phyloP scores from a whole-genome alignment of 1,284 basidiomycete genomes.

The Austroboletus niveus region DNA sequence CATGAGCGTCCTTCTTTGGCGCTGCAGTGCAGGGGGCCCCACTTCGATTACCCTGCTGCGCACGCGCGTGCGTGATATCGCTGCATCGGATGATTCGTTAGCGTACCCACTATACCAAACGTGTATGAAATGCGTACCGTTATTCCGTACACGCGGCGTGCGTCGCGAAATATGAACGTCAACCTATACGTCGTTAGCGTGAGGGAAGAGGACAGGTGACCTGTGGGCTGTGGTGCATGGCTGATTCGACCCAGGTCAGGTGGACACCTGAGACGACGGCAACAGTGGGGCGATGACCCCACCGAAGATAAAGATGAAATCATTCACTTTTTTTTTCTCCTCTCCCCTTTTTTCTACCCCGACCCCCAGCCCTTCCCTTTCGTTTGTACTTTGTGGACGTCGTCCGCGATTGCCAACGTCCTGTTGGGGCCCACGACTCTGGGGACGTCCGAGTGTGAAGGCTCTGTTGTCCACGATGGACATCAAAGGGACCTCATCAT shows the following conservation, averaged over 20 bases:
- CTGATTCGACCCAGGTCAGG: conserved; percentile 11
- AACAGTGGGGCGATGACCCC: conserved; percentile 13
- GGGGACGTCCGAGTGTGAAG: too few relatives aligned
- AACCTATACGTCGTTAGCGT: neutral
- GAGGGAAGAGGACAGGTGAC: conserved; percentile 16
- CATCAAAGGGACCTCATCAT: too few relatives aligned
- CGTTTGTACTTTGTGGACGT: too few relatives aligned
- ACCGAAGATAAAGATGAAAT: conserved; percentile 9
- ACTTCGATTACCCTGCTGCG: neutral
- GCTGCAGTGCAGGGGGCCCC: neutral
- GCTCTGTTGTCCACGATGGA: too few relatives aligned
- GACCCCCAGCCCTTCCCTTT: neutral
- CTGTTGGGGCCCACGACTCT: too few relatives aligned
- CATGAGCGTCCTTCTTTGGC: conserved; percentile 11
- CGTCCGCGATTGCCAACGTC: too few relatives aligned
- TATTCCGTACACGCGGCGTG: neutral
- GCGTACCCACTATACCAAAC: neutral
- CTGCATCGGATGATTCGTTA: neutral
- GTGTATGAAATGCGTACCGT: neutral
- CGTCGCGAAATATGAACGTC: neutral
- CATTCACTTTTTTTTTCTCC: neutral
- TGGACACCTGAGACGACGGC: conserved; percentile 9
- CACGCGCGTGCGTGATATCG: neutral
- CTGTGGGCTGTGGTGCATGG: neutral
- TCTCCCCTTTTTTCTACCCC: neutral